Evolutionary conservation across 768 basidiomycete genomes (phyloP).

Genomic region (Russula foetens): DNA sequence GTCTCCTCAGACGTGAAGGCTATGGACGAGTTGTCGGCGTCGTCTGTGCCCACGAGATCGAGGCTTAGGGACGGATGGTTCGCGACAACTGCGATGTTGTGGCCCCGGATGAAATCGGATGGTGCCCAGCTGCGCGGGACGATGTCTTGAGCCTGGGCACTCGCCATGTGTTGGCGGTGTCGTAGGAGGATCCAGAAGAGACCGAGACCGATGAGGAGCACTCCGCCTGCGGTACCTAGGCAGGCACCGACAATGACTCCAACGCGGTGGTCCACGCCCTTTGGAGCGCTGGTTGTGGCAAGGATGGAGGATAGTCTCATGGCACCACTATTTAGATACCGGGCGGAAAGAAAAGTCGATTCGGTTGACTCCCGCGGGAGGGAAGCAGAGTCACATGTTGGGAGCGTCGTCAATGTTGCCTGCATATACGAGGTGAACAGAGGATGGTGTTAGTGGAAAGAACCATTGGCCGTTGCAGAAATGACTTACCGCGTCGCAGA

Average conservation of each 20-base stretch:
- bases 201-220: slow-evolving; percentile 2
- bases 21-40: background rate
- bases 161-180: background rate
- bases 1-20: background rate
- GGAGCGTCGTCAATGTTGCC: background rate
- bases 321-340: background rate
- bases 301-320: background rate
- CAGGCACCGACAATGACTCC: background rate
- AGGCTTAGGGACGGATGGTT: slow-evolving; percentile 4
- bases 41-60: slow-evolving; percentile 4
- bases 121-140: background rate
- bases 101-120: background rate
- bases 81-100: background rate
- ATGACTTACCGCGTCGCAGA: background rate
- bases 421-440: background rate
- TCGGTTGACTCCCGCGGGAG: background rate
- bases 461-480: background rate
- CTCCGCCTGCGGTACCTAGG: background rate
- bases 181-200: slow-evolving; percentile 5
- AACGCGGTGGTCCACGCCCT: background rate
- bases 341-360: background rate
- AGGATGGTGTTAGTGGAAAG: background rate
- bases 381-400: background rate
- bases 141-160: background rate
- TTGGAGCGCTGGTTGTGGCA: background rate